Conservation (phyloP, 2,329 filamentous ascomycete species). For the Cercospora sp. region DNA sequence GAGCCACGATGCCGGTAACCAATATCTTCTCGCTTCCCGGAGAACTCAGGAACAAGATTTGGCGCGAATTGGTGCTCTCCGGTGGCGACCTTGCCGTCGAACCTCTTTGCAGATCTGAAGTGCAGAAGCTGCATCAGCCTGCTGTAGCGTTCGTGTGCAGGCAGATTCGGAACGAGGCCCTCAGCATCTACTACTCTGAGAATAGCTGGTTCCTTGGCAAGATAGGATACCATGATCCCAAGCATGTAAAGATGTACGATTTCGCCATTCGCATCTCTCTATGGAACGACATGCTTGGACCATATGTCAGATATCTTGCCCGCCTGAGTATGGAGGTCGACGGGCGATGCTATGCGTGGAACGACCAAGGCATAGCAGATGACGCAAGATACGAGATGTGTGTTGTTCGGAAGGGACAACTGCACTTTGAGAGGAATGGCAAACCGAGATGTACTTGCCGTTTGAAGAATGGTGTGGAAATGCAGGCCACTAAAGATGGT, state of each 20-base stretch:
- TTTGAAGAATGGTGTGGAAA: slow-evolving; percentile 22
- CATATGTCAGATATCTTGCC: slow-evolving; percentile 11
- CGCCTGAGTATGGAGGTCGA: slow-evolving; percentile 24
- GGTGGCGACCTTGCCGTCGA: slow-evolving; percentile 16
- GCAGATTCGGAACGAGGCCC: slow-evolving; percentile 22
- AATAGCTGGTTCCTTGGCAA: slow-evolving; percentile 27
- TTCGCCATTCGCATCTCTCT: slow-evolving; percentile 22
- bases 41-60: slow-evolving; percentile 25
- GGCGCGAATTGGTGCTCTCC: slow-evolving; percentile 18
- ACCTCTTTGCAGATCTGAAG: slow-evolving; percentile 19
- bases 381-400: slow-evolving; percentile 23
- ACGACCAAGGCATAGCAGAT: slow-evolving; percentile 16
- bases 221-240: slow-evolving; percentile 22
- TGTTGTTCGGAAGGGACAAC: slow-evolving; percentile 13
- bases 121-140: slow-evolving; percentile 21
- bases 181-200: slow-evolving; percentile 28
- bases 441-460: slow-evolving; percentile 21
- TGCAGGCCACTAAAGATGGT: slow-evolving; percentile 22
- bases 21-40: slow-evolving; percentile 19
- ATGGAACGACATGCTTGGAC: slow-evolving; percentile 21
- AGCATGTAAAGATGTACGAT: slow-evolving; percentile 23
- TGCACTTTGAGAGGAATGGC: slow-evolving; percentile 26
- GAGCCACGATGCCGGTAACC: neutral
- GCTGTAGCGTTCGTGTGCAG: slow-evolving; percentile 22
- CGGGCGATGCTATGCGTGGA: slow-evolving; percentile 25